Conservation (phyloP, 1,139 yeast genomes). For the Lodderomyces elongisporus region DNA sequence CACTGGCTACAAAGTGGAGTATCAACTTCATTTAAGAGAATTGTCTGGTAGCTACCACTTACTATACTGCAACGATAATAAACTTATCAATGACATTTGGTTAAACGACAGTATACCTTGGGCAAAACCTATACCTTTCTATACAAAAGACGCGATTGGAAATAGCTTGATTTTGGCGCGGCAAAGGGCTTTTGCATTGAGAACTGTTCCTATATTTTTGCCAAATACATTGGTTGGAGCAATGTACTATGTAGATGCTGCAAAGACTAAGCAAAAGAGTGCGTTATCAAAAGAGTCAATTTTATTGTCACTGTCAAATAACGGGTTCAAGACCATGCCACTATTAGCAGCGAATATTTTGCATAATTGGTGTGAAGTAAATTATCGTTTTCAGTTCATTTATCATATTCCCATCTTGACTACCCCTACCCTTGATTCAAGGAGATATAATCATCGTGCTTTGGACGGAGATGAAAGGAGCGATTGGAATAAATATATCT, state of each 20-base stretch:
- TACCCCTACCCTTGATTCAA: conserved; percentile 27
- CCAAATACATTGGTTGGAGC: conserved; percentile 27
- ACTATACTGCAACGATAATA: conserved; percentile 29
- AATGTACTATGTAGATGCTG: conserved; percentile 14
- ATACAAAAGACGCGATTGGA: background rate
- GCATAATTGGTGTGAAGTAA: conserved; percentile 27
- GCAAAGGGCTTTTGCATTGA: conserved; percentile 20
- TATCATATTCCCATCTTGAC: conserved; percentile 29
- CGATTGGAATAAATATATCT: conserved; percentile 20
- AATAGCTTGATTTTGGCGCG: conserved; percentile 18
- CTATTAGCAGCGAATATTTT: conserved; percentile 25
- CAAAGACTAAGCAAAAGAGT: conserved; percentile 1
- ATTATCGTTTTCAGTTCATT: conserved; percentile 15
- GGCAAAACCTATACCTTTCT: conserved; percentile 15
- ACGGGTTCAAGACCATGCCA: conserved; percentile 17
- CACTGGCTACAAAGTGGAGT: conserved; percentile 31
- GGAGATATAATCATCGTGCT: conserved; percentile 14
- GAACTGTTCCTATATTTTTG: conserved; percentile 21
- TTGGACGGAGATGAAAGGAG: conserved; percentile 8
- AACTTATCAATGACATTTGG: conserved; percentile 21
- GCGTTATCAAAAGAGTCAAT: too few relatives aligned
- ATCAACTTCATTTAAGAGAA: conserved; percentile 17
- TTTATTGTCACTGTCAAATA: conserved; percentile 7
- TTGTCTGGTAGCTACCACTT: conserved; percentile 18
- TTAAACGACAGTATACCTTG: conserved; percentile 24